These are phyloP conservation scores for Coprinellus micaceus DNA, from an alignment of 768 basidiomycete species.

Conservation along the genomic window DNA sequence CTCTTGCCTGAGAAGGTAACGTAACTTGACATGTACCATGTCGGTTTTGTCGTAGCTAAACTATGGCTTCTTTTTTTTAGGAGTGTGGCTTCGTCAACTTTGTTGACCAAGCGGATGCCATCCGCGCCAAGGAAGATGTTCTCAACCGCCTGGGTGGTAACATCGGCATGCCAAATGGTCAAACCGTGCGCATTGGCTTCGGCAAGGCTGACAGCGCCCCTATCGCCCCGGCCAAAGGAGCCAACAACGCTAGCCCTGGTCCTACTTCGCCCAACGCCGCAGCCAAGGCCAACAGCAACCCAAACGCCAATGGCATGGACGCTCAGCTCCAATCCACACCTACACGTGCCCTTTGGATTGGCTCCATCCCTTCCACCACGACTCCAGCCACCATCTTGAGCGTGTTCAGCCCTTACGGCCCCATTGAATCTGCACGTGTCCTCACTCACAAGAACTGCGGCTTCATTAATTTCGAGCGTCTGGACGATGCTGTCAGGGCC, in stretches of 20 bases:
- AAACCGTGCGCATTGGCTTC: conserved; percentile 95
- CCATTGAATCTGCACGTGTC: conserved; percentile 95
- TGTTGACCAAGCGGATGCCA: conserved; percentile 92
- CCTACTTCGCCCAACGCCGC: conserved; percentile 58
- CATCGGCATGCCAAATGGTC: conserved; percentile 91
- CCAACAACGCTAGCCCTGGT: conserved; percentile 50
- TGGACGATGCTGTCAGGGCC: conserved; percentile 95
- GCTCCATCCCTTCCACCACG: conserved; percentile 92
- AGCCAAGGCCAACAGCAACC: conserved; percentile 44
- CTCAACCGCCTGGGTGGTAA: conserved; percentile 92
- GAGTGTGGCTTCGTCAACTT: conserved; percentile 99
- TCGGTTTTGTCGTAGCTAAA: background rate
- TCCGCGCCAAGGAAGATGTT: conserved; percentile 96
- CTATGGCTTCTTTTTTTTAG: conserved; percentile 37
- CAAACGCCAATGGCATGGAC: conserved; percentile 67
- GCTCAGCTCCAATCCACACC: conserved; percentile 87
- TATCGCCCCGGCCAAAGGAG: conserved; percentile 78
- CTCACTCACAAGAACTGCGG: conserved; percentile 97
- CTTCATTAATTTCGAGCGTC: conserved; percentile 94
- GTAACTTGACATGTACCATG: conserved; percentile 8
- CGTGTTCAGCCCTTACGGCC: conserved; percentile 95
- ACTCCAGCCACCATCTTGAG: conserved; percentile 92
- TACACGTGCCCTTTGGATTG: conserved; percentile 96
- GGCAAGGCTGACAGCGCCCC: conserved; percentile 98
- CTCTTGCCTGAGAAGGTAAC: conserved; percentile 93